Evolutionary conservation across 345 rosid species (phyloP).

Genomic region (Eucalyptus grandis): DNA sequence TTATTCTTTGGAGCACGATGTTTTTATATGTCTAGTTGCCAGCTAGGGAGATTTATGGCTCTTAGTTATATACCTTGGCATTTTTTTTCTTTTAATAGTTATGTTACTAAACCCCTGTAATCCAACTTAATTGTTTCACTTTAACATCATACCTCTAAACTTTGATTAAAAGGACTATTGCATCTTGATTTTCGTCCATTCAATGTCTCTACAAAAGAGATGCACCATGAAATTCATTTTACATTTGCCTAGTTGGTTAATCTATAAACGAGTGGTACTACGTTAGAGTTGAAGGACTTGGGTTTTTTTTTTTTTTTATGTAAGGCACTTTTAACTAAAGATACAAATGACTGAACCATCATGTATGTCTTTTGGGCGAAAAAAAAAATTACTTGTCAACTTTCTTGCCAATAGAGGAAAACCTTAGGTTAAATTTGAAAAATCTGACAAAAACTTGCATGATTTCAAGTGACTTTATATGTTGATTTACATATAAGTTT

Average conservation of each 20-base stretch:
- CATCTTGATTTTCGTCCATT: not conserved
- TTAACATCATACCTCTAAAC: not conserved
- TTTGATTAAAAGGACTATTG: not conserved
- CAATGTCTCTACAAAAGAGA: not conserved
- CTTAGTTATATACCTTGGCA: not conserved
- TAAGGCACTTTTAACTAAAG: not conserved
- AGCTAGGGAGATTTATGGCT: not conserved
- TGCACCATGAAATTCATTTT: not conserved
- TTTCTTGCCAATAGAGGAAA: not conserved
- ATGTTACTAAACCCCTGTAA: not conserved
- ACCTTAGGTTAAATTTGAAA: not conserved
- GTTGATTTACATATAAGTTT: not conserved
- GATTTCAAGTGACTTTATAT: too few species aligned
- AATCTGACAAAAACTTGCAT: not conserved
- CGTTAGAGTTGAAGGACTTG: not conserved
- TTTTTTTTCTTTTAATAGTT: not conserved
- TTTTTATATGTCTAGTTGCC: not conserved
- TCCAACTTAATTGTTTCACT: not conserved
- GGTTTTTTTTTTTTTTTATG: not conserved
- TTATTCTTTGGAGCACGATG: not conserved
- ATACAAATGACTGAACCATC: not conserved
- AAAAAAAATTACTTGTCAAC: not conserved
- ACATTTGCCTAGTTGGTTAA: not conserved
- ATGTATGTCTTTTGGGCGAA: not conserved
- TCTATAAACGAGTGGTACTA: not conserved